A percentile compares a stretch with the other conserved stretches of the same genome.
Conservation (phyloP, 768 basidiomycete genomes). For the Mycena maculata region DNA sequence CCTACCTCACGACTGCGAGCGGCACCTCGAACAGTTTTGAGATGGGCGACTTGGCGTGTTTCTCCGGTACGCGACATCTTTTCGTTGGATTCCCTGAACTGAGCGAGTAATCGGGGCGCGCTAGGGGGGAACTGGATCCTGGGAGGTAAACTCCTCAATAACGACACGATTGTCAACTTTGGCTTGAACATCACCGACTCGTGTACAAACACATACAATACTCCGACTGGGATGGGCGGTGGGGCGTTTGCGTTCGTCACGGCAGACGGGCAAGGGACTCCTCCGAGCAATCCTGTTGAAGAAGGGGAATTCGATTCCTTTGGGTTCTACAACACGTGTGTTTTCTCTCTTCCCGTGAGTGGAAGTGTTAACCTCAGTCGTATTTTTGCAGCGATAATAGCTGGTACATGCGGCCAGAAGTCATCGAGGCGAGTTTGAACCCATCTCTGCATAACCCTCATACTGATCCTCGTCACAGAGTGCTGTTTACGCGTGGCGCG, state of each 20-base stretch:
- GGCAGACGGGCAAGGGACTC: constrained; percentile 13
- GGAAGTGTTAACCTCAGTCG: background rate
- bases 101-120: background rate
- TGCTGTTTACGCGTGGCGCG: constrained; percentile 27
- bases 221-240: constrained; percentile 20
- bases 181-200: constrained; percentile 24
- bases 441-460: background rate
- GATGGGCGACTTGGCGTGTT: constrained; percentile 27
- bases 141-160: constrained; percentile 24
- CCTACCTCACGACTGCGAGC: constrained; percentile 25
- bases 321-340: constrained; percentile 26
- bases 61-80: constrained; percentile 15
- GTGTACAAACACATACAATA: constrained; percentile 27
- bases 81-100: background rate
- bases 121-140: constrained; percentile 24
- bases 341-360: background rate
- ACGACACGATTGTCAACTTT: constrained; percentile 21
- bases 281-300: constrained; percentile 9
- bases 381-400: constrained; percentile 21
- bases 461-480: constrained; percentile 6
- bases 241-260: constrained; percentile 24
- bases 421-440: constrained; percentile 21
- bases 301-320: constrained; percentile 15
- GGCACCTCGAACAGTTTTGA: constrained; percentile 13
- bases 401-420: constrained; percentile 27